A percentile compares a stretch with the other conserved stretches of the same genome.
phyloP scores from a whole-genome alignment of 306 rosid genomes.

The Alnus glutinosa region DNA sequence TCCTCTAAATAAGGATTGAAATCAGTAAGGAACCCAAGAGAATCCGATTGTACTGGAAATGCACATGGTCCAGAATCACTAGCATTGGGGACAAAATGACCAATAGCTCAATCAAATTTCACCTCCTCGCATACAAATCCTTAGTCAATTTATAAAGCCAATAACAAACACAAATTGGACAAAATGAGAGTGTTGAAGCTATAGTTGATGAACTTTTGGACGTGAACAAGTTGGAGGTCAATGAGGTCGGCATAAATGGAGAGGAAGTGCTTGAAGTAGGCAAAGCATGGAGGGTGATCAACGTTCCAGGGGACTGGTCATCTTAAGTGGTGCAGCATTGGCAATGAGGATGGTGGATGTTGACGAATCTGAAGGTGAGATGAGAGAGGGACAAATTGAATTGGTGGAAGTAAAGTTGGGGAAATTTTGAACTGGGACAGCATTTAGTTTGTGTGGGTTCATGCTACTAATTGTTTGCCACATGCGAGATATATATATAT shows the following conservation, averaged over 20 bases:
- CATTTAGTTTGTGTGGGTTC: background rate
- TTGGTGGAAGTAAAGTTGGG: background rate
- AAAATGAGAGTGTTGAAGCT: conserved; percentile 43
- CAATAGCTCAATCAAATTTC: conserved; percentile 53
- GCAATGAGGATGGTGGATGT: background rate
- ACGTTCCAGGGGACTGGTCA: conserved; percentile 78
- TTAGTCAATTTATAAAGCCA: conserved; percentile 51
- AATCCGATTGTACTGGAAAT: conserved; percentile 88
- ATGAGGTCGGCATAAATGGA: conserved; percentile 57
- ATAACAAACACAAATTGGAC: conserved; percentile 69
- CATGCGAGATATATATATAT: background rate
- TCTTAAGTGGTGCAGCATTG: conserved; percentile 68
- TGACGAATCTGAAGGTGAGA: background rate
- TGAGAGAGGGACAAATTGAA: conserved; percentile 1
- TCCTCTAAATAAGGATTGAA: conserved; percentile 78
- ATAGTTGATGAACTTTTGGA: conserved; percentile 65
- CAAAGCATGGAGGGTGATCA: conserved; percentile 83
- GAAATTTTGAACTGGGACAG: background rate
- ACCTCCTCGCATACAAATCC: conserved; percentile 50
- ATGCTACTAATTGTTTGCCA: background rate
- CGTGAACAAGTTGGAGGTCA: conserved; percentile 69
- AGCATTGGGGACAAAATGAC: conserved; percentile 84
- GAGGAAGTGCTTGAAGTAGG: conserved; percentile 62
- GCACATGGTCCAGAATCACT: conserved; percentile 75
- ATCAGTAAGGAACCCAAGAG: conserved; percentile 76